Evolutionary conservation across 2,329 filamentous ascomycete species (phyloP).

Genomic region (Eutypa lata): DNA sequence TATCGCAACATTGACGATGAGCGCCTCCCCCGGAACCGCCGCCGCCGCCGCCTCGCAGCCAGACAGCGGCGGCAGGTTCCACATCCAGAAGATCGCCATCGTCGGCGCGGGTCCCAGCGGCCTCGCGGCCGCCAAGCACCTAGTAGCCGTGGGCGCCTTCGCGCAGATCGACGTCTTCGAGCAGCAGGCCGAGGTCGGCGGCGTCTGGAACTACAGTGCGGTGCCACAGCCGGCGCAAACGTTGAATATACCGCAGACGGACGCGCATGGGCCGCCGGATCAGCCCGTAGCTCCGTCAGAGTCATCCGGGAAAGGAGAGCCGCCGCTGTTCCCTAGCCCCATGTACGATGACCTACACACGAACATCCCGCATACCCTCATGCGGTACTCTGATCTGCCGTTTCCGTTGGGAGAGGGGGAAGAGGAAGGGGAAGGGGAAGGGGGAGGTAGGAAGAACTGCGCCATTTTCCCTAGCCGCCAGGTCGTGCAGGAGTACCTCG

Average conservation of each 20-base stretch:
- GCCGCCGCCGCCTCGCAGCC: constrained; percentile 2
- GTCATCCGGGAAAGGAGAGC: constrained; percentile 10
- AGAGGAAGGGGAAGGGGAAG: background rate
- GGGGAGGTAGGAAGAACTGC: constrained; percentile 36
- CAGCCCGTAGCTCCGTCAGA: constrained; percentile 51
- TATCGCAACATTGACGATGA: too few relatives aligned
- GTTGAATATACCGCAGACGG: constrained; percentile 65
- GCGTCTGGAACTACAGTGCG: constrained; percentile 79
- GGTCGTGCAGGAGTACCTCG: constrained; percentile 70
- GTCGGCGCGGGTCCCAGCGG: constrained; percentile 82
- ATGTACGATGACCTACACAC: constrained; percentile 82
- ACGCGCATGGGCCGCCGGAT: constrained; percentile 60
- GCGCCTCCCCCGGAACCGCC: background rate
- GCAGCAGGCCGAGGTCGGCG: constrained; percentile 72
- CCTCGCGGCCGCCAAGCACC: constrained; percentile 75
- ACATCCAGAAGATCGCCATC: constrained; percentile 65
- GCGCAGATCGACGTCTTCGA: constrained; percentile 75
- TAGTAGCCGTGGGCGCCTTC: constrained; percentile 67
- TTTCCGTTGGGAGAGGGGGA: constrained; percentile 45
- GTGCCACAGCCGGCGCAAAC: constrained; percentile 38
- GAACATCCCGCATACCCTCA: constrained; percentile 79
- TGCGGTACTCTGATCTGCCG: constrained; percentile 71
- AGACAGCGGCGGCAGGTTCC: constrained; percentile 29
- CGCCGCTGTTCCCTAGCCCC: constrained; percentile 72
- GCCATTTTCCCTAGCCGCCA: constrained; percentile 73